These are phyloP conservation scores for Paralagenidium karlingii DNA, from an alignment of 352 stramenopile genomes.

Conservation along the genomic window DNA sequence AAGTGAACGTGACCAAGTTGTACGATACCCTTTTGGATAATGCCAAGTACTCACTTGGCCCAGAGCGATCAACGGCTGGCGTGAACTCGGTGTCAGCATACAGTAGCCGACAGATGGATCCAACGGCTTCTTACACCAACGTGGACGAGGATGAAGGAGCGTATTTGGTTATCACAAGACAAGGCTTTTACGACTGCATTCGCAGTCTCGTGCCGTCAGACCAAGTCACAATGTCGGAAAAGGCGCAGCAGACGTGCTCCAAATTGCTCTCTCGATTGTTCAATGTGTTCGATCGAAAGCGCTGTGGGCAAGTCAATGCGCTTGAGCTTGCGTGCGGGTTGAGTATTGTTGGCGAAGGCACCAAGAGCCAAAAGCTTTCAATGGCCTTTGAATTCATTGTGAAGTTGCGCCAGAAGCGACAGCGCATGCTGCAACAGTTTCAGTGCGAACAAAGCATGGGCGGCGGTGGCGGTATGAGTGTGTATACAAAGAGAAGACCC, in stretches of 20 bases:
- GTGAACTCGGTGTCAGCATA: neutral
- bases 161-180: slow-evolving; percentile 60
- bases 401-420: slow-evolving; percentile 65
- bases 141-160: slow-evolving; percentile 78
- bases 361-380: slow-evolving; percentile 79
- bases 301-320: slow-evolving; percentile 64
- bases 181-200: slow-evolving; percentile 81
- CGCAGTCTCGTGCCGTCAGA: slow-evolving; percentile 69
- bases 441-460: slow-evolving; percentile 15
- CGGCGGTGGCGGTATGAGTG: slow-evolving; percentile 13
- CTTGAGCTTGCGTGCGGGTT: slow-evolving; percentile 77
- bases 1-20: slow-evolving; percentile 62
- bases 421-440: slow-evolving; percentile 60
- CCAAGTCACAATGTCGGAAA: slow-evolving; percentile 44
- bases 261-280: slow-evolving; percentile 75
- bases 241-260: slow-evolving; percentile 75
- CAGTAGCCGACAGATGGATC: too few relatives aligned
- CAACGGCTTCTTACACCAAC: slow-evolving; percentile 32
- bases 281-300: slow-evolving; percentile 78
- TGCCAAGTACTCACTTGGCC: slow-evolving; percentile 49
- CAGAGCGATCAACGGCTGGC: too few relatives aligned
- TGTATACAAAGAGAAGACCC: neutral
- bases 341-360: slow-evolving; percentile 73
- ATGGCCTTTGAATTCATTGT: slow-evolving; percentile 82
- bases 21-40: slow-evolving; percentile 68